Evolutionary conservation across 495 filamentous ascomycete genomes (phyloP).

Genomic region (Aspergillus bertholletiae): DNA sequence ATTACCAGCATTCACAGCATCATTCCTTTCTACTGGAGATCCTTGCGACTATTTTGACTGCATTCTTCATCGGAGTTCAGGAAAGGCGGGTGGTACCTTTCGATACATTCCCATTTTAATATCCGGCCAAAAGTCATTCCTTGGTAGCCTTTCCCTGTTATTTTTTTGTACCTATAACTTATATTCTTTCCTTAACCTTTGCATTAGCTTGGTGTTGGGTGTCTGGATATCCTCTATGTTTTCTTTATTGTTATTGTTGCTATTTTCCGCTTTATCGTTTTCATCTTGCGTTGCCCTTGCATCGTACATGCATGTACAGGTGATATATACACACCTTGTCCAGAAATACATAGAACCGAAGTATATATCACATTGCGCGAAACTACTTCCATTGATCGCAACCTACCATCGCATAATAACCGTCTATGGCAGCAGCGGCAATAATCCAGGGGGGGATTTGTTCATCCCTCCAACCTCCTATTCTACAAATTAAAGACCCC

Average conservation of each 20-base stretch:
- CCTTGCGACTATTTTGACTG: neutral
- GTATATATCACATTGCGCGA: too few relatives aligned
- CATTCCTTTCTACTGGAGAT: neutral
- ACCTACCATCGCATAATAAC: too few relatives aligned
- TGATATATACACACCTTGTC: neutral
- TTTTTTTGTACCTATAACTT: neutral
- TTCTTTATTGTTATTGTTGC: neutral
- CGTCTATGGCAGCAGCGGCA: too few relatives aligned
- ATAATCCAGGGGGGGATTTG: too few relatives aligned
- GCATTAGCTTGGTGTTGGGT: conserved; percentile 20
- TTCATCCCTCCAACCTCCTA: too few relatives aligned
- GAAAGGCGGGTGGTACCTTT: neutral
- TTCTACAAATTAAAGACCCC: too few relatives aligned
- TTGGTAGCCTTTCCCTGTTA: neutral
- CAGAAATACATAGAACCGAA: neutral
- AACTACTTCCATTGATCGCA: too few relatives aligned
- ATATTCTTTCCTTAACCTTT: conserved; percentile 6
- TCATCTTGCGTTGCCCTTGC: neutral
- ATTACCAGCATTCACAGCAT: neutral
- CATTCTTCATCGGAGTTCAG: conserved; percentile 8
- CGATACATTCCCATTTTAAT: conserved; percentile 4
- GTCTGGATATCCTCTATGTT: conserved; percentile 1
- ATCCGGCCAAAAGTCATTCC: conserved; percentile 14
- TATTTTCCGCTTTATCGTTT: neutral
- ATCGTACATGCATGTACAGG: conserved; percentile 2